These are phyloP conservation scores for Brassica rapa DNA, from an alignment of 345 rosid genomes.

Conservation along the genomic window DNA sequence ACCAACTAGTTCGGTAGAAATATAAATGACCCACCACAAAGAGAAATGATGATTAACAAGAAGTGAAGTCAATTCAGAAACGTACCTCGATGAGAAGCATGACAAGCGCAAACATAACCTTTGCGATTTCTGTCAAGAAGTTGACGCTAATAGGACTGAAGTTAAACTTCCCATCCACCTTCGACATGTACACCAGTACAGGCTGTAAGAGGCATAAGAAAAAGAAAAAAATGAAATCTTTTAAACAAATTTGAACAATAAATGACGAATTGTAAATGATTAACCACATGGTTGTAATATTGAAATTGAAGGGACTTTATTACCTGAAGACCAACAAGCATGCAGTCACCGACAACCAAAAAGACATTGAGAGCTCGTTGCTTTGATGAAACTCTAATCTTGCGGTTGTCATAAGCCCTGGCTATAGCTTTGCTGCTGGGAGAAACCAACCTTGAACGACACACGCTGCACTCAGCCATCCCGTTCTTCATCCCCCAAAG, in stretches of 20 bases:
- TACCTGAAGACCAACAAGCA: slow-evolving; percentile 90
- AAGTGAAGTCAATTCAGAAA: slow-evolving; percentile 23
- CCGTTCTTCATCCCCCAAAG: slow-evolving; percentile 61
- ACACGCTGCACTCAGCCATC: slow-evolving; percentile 86
- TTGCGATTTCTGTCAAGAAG: slow-evolving; percentile 83
- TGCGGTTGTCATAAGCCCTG: slow-evolving; percentile 76
- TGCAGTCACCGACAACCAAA: slow-evolving; percentile 90
- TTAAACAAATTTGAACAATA: not conserved
- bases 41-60: not conserved
- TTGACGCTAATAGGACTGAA: slow-evolving; percentile 94
- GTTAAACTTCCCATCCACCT: slow-evolving; percentile 84
- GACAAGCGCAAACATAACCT: slow-evolving; percentile 78
- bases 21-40: not conserved
- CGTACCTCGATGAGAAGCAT: slow-evolving; percentile 87
- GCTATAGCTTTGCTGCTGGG: slow-evolving; percentile 60
- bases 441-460: slow-evolving; percentile 79
- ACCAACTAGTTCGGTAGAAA: slow-evolving; percentile 4
- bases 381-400: slow-evolving; percentile 68
- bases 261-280: not conserved
- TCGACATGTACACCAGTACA: slow-evolving; percentile 89
- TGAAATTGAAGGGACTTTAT: slow-evolving; percentile 16
- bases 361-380: slow-evolving; percentile 66
- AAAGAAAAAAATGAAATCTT: not conserved
- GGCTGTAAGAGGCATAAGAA: slow-evolving; percentile 54
- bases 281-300: not conserved